These are phyloP conservation scores for Peribolospora kevripleyi DNA, from an alignment of 768 basidiomycete genomes.

Conservation along the genomic window DNA sequence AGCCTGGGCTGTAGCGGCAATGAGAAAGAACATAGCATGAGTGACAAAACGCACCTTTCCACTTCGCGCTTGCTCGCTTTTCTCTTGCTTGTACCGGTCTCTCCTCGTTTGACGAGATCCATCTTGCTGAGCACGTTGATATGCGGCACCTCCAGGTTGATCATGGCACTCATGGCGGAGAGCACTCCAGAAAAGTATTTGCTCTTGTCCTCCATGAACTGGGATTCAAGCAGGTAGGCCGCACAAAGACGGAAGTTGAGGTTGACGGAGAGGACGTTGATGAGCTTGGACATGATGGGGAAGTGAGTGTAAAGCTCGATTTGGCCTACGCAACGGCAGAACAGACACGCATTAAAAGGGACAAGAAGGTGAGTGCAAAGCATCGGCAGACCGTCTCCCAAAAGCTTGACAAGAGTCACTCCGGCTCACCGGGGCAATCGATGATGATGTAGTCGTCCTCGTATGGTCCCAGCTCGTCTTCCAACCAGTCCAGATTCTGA, in stretches of 20 bases:
- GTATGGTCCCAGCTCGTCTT: slow-evolving; percentile 80
- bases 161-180: slow-evolving; percentile 97
- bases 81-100: slow-evolving; percentile 12
- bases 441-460: slow-evolving; percentile 83
- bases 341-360: background rate
- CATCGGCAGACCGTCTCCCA: background rate
- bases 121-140: slow-evolving; percentile 98
- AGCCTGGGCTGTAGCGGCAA: background rate
- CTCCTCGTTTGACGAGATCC: slow-evolving; percentile 51
- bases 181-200: slow-evolving; percentile 97
- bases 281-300: slow-evolving; percentile 76
- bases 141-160: slow-evolving; percentile 88
- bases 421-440: slow-evolving; percentile 54
- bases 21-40: background rate
- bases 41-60: slow-evolving; percentile 34
- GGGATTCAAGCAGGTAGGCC: slow-evolving; percentile 81
- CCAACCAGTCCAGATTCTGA: slow-evolving; percentile 94
- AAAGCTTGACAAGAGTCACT: background rate
- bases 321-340: slow-evolving; percentile 35
- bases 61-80: slow-evolving; percentile 54
- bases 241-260: slow-evolving; percentile 70
- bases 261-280: slow-evolving; percentile 34
- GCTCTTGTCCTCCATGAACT: slow-evolving; percentile 98
- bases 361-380: background rate
- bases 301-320: slow-evolving; percentile 98